Evolutionary conservation across 78 protist species (phyloP), one percentile per base, ranked within the genome.

Genomic region (Parvularia atlantis): DNA sequence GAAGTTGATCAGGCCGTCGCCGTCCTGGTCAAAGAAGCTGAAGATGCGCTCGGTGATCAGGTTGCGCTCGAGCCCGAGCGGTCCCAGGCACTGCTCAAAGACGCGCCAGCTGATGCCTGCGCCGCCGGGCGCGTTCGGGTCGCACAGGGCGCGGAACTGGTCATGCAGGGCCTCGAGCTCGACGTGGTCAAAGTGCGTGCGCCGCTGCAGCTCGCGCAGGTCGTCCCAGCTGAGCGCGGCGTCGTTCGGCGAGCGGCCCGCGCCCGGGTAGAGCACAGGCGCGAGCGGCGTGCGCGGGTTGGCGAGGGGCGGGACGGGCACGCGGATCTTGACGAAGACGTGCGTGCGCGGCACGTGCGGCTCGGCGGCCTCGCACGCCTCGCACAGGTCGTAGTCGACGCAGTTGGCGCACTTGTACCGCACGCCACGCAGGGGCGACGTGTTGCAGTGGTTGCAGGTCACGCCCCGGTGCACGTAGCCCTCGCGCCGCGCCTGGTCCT

Each of bases 391-490:
- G 44, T 30, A 73, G 62, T 73, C 78, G 19, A 58, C 50, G 57
- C 78, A 73, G 30, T 73, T 60, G 69, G 54, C 57, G 36, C 78
- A 73, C 48, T 73, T 73, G 78, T 73, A 73, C n/a, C 78, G 69
- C 7, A 73, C 31, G 40, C 78, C 78, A 7, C 58, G n/a, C 22
- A 73, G 20, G 57, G 68, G 43, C 1, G 40, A 4, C 46, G n/a
- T 53, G n/a, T 11, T 3, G 20, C 77, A 72, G 39, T 19, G 2
- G 40, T 72, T 72, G 35, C 77, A 72, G 30, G 77, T 72, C n/a
- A 72, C 36, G 46, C 77, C 77, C 10, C 68, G 77, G 60, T 72
- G 77, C 40, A 72, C 66, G 17, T 13, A 30, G 41, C 77, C 77
- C 26, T 72, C 74, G n/a, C n/a, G n/a, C n/a, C n/a, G n/a, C n/a